Evolutionary conservation across 2,329 filamentous ascomycete genomes (phyloP).

Genomic region (Xylariaceae sp.): DNA sequence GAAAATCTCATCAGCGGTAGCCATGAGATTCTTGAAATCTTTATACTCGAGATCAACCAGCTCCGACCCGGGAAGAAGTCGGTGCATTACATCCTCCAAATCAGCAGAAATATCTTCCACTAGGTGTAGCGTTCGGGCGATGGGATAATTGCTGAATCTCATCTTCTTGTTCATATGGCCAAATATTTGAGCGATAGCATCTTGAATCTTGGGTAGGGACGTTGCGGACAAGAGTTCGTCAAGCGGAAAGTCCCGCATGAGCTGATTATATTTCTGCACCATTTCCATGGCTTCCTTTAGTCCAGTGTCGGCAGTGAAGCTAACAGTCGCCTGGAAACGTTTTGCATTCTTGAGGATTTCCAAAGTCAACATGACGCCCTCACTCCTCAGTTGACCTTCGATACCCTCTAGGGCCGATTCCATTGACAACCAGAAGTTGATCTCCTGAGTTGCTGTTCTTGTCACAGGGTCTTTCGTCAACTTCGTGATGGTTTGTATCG

Average conservation of each 20-base stretch:
- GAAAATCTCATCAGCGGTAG: slow-evolving; percentile 78
- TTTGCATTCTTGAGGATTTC: slow-evolving; percentile 96
- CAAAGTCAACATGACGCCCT: slow-evolving; percentile 84
- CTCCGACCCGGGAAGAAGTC: slow-evolving; percentile 76
- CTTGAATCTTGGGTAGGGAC: slow-evolving; percentile 79
- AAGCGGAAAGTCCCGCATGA: slow-evolving; percentile 96
- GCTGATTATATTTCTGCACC: slow-evolving; percentile 96
- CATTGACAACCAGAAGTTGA: slow-evolving; percentile 99
- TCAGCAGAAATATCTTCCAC: slow-evolving; percentile 96
- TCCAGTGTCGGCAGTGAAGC: slow-evolving; percentile 92
- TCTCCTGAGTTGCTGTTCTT: slow-evolving; percentile 86
- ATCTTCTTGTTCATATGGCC: slow-evolving; percentile 96
- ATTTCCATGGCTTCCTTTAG: slow-evolving; percentile 93
- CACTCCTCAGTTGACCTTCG: slow-evolving; percentile 78
- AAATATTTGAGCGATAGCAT: slow-evolving; percentile 86
- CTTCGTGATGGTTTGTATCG: slow-evolving; percentile 93
- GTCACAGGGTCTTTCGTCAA: slow-evolving; percentile 75
- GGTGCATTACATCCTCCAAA: slow-evolving; percentile 79
- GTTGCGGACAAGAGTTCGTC: slow-evolving; percentile 92
- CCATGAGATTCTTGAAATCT: slow-evolving; percentile 84
- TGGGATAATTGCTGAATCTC: slow-evolving; percentile 91
- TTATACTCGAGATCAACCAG: slow-evolving; percentile 88
- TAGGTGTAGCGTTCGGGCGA: slow-evolving; percentile 83
- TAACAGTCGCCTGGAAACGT: slow-evolving; percentile 94
- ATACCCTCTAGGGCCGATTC: slow-evolving; percentile 89